phyloP scores from a whole-genome alignment of 768 basidiomycete species.

The Amanita muscaria region DNA sequence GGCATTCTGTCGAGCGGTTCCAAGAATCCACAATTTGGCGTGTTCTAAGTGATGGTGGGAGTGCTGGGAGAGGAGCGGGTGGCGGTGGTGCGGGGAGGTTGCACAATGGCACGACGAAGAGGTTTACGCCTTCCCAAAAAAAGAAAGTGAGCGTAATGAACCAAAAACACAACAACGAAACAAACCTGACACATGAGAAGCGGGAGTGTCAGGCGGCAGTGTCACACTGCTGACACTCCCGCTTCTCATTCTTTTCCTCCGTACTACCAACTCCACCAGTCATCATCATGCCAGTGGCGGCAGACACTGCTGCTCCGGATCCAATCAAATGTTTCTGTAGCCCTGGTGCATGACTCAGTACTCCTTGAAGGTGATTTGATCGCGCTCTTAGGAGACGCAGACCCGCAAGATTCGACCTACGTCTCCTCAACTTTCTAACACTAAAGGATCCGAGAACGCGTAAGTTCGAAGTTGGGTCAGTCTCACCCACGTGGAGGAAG shows the following conservation, averaged over 20 bases:
- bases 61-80: constrained; percentile 8
- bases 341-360: constrained; percentile 41
- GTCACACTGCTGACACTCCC: constrained; percentile 41
- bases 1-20: background rate
- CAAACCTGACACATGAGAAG: constrained; percentile 14
- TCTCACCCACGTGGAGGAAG: no score
- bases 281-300: constrained; percentile 7
- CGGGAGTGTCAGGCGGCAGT: no score
- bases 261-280: constrained; percentile 1
- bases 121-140: constrained; percentile 31
- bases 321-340: constrained; percentile 36
- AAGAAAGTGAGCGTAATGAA: constrained; percentile 2
- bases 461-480: no score
- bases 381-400: constrained; percentile 41
- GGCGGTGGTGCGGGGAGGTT: constrained; percentile 20
- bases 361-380: constrained; percentile 51
- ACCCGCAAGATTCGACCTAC: constrained; percentile 55
- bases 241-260: constrained; percentile 40
- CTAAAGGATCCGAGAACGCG: no score
- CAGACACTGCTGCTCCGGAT: constrained; percentile 36
- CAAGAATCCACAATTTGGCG: constrained; percentile 2
- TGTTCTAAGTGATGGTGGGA: constrained; percentile 1
- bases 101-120: constrained; percentile 25
- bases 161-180: constrained; percentile 7
- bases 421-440: constrained; percentile 41